Percentiles rank a stretch among this genome's conserved stretches.
These are phyloP conservation scores for Fomitopsis pulvina DNA, from an alignment of 768 basidiomycete genomes.

Conservation along the genomic window DNA sequence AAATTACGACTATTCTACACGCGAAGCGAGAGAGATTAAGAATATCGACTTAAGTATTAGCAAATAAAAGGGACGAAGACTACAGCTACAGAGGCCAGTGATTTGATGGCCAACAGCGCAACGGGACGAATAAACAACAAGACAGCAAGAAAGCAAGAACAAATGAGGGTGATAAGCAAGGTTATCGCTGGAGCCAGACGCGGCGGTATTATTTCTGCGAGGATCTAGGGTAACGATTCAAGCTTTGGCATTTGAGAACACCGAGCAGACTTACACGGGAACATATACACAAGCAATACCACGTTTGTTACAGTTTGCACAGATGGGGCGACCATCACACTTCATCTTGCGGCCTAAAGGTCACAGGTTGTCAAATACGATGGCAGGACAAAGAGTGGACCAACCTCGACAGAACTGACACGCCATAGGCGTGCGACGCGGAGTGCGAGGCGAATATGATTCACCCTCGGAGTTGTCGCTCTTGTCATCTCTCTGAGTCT, in stretches of 20 bases:
- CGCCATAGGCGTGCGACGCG: conserved; percentile 58
- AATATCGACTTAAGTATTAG: no score
- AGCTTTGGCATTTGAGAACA: neutral
- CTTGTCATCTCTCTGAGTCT: neutral
- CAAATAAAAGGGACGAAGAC: neutral
- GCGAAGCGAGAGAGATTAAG: neutral
- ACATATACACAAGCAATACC: conserved; percentile 51
- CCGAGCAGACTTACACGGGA: conserved; percentile 51
- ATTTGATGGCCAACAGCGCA: neutral
- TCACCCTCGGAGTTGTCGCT: conserved; percentile 22
- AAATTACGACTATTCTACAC: no score
- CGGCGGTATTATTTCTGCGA: neutral
- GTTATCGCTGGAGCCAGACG: neutral
- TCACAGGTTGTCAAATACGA: conserved; percentile 1
- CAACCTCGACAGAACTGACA: conserved; percentile 69
- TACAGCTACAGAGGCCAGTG: neutral
- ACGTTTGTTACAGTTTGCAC: conserved; percentile 59
- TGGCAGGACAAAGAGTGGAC: conserved; percentile 8
- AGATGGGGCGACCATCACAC: conserved; percentile 66
- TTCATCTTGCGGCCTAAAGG: conserved; percentile 60
- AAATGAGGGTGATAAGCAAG: neutral
- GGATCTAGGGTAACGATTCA: neutral
- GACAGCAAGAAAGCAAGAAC: neutral
- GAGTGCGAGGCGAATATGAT: conserved; percentile 21
- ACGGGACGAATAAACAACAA: neutral